Conservation (phyloP, 345 rosid species). For the Anastatica hierochuntica region DNA sequence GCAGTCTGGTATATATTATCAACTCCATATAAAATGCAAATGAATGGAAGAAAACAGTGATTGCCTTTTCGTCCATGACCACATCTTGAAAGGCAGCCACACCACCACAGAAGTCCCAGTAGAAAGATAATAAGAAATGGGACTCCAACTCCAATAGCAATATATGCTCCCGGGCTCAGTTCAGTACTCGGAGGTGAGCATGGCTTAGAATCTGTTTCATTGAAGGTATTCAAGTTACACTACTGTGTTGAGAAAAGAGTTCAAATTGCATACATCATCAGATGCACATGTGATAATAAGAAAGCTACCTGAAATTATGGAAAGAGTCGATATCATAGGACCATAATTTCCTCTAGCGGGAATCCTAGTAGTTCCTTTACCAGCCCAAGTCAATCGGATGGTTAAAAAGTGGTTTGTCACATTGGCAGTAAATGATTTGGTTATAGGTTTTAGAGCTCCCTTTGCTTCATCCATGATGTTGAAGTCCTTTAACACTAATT, state of each 20-base stretch:
- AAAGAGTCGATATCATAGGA: slow-evolving; percentile 49
- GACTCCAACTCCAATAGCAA: slow-evolving; percentile 25
- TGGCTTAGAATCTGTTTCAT: slow-evolving; percentile 26
- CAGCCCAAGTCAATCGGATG: slow-evolving; percentile 47
- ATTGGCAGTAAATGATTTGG: slow-evolving; percentile 19
- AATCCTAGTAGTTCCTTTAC: slow-evolving; percentile 47
- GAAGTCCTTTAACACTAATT: slow-evolving; percentile 38
- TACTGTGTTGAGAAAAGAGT: background rate
- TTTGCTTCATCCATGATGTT: slow-evolving; percentile 40
- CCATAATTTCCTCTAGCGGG: slow-evolving; percentile 45
- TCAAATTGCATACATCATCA: background rate
- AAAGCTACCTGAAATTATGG: slow-evolving; percentile 35
- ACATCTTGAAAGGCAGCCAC: slow-evolving; percentile 23
- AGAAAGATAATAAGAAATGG: slow-evolving; percentile 24
- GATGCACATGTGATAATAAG: background rate
- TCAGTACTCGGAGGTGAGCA: slow-evolving; percentile 1
- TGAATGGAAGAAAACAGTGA: too few relatives aligned
- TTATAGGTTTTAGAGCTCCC: slow-evolving; percentile 31
- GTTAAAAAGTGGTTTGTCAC: slow-evolving; percentile 34
- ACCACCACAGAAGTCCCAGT: slow-evolving; percentile 36
- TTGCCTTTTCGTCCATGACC: slow-evolving; percentile 15
- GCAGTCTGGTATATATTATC: background rate
- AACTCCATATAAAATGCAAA: too few relatives aligned
- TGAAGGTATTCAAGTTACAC: background rate
- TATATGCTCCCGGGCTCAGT: slow-evolving; percentile 10